Evolutionary conservation across 108 stramenopile species (phyloP), one percentile per base, ranked within the genome.

Genomic region (Pseudonitzschia delicatissima): DNA sequence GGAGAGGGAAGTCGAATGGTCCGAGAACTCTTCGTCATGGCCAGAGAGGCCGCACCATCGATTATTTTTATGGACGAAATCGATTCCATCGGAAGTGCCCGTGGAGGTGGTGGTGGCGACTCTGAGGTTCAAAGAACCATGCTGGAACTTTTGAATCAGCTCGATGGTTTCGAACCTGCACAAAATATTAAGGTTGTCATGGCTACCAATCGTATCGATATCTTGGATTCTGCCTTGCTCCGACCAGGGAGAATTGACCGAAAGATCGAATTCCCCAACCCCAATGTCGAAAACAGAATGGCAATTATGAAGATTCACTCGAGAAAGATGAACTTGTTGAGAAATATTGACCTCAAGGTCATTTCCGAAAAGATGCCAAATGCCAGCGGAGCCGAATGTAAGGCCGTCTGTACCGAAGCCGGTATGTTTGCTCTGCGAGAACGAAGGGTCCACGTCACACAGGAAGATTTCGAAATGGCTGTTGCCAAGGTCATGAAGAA

Each of bases 61-160:
- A 99, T 99, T 75, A 99, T 99, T 66, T 99, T 99, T 69, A 99
- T 99, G 99, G 99, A 99, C 73, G 99, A 99, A 76, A 97, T 99
- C 69, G 99, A 99, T 73, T 95, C 94, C 70, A 98, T 99, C 63
- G 99, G 99, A 15, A 78, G 81, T 36, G 72, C 83, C 26, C 81
- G 99, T 26, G 96, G 90, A 33, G 68, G 76, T 5, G 88, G 91
- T 36, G 93, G 95, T 28, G 98, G 97, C 8, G 98, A 99, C 75
- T 93, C 92, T 11, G 98, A 99, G 81, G 98, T 99, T 12, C 97
- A 98, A 74, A 88, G 98, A 31, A 99, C 98, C 62, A 99, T 99
- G 98, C 83, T 99, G 64, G 98, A 99, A 82, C 81, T 99, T 28
- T 85, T 99, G 58, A 98, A 98, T 80, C 98, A 99, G 79, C 82